Base-by-base conservation (phyloP, 163 green algal species). In the Scenedesmus sp. region DNA sequence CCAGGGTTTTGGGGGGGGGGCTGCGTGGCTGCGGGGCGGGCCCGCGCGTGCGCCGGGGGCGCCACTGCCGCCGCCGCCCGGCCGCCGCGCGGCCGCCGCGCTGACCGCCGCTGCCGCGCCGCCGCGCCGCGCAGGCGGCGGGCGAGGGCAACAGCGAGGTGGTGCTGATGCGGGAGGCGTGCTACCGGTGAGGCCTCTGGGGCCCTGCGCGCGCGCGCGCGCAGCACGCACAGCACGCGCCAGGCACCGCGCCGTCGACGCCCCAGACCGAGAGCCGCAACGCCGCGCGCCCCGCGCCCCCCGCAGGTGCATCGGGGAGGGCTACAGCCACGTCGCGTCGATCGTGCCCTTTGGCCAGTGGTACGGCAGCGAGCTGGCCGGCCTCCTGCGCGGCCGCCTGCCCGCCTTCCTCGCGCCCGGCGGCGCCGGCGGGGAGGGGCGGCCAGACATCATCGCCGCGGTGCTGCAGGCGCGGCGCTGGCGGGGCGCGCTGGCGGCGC, bases 121-220 rank as follows among this genome's bases (percentile, higher is more conserved):
- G n/a, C n/a, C n/a, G n/a, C n/a, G n/a, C n/a, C n/a, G n/a, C n/a
- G n/a, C n/a, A 63, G 48, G 45, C 47, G 60, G 63, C 44, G 36
- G 62, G 53, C 7, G 63, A 78, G 44, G 39, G 11, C 10, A 60
- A 13, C 26, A 3, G 69, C 2, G 79, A 91, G 34, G 74, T 66
- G 11, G 63, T 92, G 34, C 86, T 96, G 34, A 73, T 92, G 67
- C 60, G 84, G 24, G 92, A 96, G 84, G 92, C 91, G 1, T 87
- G 83, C 64, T 95, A 94, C 78, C 74, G 91, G 75, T 86, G 74
- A 11, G 50, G 28, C 63, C 20, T 56, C n/a, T n/a, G n/a, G n/a
- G n/a, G n/a, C n/a, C n/a, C n/a, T n/a, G n/a, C n/a, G n/a, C n/a
- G n/a, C n/a, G n/a, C n/a, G n/a, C n/a, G n/a, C n/a, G n/a, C n/a